Evolutionary conservation across 2,329 filamentous ascomycete genomes (phyloP).

Genomic region (Clonostachys rosea): DNA sequence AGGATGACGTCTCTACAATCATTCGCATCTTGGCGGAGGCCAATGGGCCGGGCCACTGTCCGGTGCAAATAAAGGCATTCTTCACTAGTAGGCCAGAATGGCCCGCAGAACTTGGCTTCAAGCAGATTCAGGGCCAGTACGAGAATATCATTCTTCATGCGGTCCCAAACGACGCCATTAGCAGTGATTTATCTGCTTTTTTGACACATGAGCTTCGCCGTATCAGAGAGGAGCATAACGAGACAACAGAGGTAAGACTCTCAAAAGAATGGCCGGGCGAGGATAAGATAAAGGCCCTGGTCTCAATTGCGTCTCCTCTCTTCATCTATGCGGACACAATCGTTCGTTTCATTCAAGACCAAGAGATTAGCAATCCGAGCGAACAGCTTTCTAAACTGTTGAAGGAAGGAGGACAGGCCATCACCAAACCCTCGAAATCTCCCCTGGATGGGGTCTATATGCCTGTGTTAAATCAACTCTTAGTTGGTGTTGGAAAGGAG

Average conservation of each 20-base stretch:
- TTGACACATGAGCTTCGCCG: slow-evolving; percentile 16
- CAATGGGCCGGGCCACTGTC: not conserved
- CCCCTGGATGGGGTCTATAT: slow-evolving; percentile 9
- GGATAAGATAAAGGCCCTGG: slow-evolving; percentile 5
- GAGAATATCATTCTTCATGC: slow-evolving; percentile 26
- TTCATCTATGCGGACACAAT: slow-evolving; percentile 23
- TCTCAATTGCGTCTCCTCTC: slow-evolving; percentile 18
- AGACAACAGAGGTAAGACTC: slow-evolving; percentile 1
- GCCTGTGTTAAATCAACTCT: slow-evolving; percentile 7
- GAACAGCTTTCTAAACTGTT: slow-evolving; percentile 13
- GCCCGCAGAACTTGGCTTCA: slow-evolving; percentile 25
- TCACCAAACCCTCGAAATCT: not conserved
- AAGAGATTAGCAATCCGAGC: slow-evolving; percentile 5
- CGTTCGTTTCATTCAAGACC: slow-evolving; percentile 7
- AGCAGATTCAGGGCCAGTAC: slow-evolving; percentile 15
- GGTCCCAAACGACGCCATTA: slow-evolving; percentile 14
- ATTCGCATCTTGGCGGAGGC: slow-evolving; percentile 1
- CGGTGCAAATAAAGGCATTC: slow-evolving; percentile 18
- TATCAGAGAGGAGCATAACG: slow-evolving; percentile 15
- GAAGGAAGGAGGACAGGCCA: slow-evolving; percentile 1
- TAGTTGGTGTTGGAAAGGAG: not conserved
- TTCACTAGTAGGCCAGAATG: slow-evolving; percentile 32
- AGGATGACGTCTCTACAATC: not conserved
- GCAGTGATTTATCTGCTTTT: slow-evolving; percentile 25
- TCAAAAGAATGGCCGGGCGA: slow-evolving; percentile 4